These are phyloP conservation scores for Yamadazyma jaroonii DNA, from an alignment of 1,139 yeast genomes.

Conservation along the genomic window DNA sequence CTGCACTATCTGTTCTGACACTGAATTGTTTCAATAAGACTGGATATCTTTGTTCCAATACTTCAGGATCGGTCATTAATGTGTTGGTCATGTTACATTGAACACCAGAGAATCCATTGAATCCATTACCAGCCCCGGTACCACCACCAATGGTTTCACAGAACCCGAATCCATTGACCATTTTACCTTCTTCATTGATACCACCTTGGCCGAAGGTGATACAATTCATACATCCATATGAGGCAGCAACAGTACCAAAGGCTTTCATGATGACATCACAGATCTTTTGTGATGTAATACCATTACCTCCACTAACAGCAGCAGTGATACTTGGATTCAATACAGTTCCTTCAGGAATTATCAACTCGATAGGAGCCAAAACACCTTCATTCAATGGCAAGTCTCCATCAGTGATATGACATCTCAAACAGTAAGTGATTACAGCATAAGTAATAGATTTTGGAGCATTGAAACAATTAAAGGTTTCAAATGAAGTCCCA, in stretches of 20 bases:
- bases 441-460: constrained; percentile 40
- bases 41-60: constrained; percentile 37
- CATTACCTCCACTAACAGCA: constrained; percentile 49
- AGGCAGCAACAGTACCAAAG: constrained; percentile 57
- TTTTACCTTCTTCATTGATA: constrained; percentile 25
- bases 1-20: constrained; percentile 33
- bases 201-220: constrained; percentile 47
- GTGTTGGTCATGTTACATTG: constrained; percentile 48
- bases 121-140: constrained; percentile 38
- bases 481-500: constrained; percentile 46
- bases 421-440: constrained; percentile 41
- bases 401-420: constrained; percentile 47
- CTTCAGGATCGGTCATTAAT: constrained; percentile 40
- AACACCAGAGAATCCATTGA: constrained; percentile 37
- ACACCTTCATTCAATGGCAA: constrained; percentile 50
- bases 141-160: constrained; percentile 51
- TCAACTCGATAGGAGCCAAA: constrained; percentile 35
- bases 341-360: constrained; percentile 36
- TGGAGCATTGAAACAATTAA: constrained; percentile 45
- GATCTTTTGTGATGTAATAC: constrained; percentile 45
- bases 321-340: constrained; percentile 41
- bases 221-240: constrained; percentile 38
- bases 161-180: constrained; percentile 42
- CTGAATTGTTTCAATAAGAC: constrained; percentile 27
- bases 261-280: constrained; percentile 68